Base-by-base conservation (phyloP, 140 eudicot genomes). In the Cichorium intybus region DNA sequence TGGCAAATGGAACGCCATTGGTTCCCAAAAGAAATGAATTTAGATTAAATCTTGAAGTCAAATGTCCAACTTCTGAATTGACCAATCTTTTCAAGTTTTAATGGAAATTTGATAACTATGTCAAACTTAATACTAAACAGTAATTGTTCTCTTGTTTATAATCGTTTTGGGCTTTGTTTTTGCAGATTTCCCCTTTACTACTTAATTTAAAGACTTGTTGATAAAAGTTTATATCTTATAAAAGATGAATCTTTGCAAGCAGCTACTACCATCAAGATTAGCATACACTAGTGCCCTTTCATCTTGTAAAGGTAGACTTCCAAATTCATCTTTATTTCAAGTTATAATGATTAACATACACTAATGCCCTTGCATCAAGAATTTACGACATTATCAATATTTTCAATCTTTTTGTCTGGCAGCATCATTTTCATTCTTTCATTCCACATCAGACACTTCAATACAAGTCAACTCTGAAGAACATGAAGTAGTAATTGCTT, bases 401-500 rank as follows among this genome's bases (percentile, higher is more conserved):
- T 45, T 60, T 27, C 31, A 51, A n/a, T 23, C 34, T 54, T 24
- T 57, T 39, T 75, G 47, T 54, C 60, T 37, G 66, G 84, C 84
- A 68, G 86, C 82, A 64, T 15, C 82, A 22, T 61, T 76, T 73
- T 81, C 81, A 0, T 76, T 78, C 69, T 73, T 77, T 56, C 87
- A 84, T 69, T 87, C 79, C 28, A 72, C 74, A 16, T 63, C 82
- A 16, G 82, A 82, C 67, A 47, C 79, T 47, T 35, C 77, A 4
- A 70, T 85, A 24, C 88, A 93, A 80, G 88, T 83, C 49, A 78
- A 80, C 56, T 83, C 95, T 14, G 81, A 72, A 58, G 95, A 88
- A 73, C 84, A 88, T 39, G 97, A 93, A 76, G 93, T 93, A 23
- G 88, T 88, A 43, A 85, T 93, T 58, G 97, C 99, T 18, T 76